These are phyloP conservation scores for Protomyces macrosporus DNA, from an alignment of 1,139 yeast genomes.

Conservation along the genomic window DNA sequence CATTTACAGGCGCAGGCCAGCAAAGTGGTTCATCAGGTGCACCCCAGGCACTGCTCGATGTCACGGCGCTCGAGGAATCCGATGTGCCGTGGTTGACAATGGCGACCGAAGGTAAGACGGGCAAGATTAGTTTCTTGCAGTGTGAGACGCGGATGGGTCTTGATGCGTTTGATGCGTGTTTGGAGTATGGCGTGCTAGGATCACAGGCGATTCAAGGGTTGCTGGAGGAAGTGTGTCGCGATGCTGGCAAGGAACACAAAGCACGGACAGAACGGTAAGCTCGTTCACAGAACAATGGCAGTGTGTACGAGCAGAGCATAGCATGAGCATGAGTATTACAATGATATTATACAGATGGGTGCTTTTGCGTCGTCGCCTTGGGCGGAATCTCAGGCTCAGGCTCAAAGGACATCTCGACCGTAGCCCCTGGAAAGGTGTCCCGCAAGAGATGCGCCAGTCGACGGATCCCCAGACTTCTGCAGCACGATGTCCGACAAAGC, in stretches of 20 bases:
- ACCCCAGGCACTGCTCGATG: constrained; percentile 43
- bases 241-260: constrained; percentile 51
- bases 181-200: constrained; percentile 88
- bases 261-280: constrained; percentile 1
- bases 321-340: neutral
- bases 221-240: constrained; percentile 80
- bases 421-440: neutral
- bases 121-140: constrained; percentile 65
- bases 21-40: neutral
- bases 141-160: constrained; percentile 81
- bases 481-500: neutral
- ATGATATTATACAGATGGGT: neutral
- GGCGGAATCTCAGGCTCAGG: constrained; percentile 27
- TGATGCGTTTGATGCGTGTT: constrained; percentile 67
- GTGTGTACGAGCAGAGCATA: neutral
- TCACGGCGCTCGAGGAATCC: constrained; percentile 73
- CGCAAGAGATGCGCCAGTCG: neutral
- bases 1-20: constrained; percentile 46
- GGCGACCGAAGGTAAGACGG: constrained; percentile 72
- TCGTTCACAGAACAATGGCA: neutral
- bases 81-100: constrained; percentile 77
- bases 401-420: constrained; percentile 13
- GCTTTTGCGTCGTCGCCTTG: neutral
- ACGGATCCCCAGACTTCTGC: neutral
- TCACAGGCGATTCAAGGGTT: constrained; percentile 72